Base-by-base conservation (phyloP, 2,329 filamentous ascomycete genomes). In the Hypoxylon sp. region DNA sequence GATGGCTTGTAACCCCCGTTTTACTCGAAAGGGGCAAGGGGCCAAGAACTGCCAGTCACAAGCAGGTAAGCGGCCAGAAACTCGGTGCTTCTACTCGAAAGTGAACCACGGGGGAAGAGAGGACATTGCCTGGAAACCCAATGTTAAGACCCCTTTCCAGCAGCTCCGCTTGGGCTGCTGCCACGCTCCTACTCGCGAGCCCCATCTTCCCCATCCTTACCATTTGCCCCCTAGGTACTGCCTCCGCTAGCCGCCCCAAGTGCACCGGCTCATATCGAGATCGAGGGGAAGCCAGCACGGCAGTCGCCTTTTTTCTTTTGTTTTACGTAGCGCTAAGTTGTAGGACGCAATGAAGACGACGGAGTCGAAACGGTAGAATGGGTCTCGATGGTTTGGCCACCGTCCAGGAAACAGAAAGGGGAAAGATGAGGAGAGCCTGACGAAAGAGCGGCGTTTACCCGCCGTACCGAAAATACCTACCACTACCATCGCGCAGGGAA, bases 221-320 rank as follows among this genome's bases (percentile, higher is more conserved):
- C 65, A 67, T 53, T 46, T 43, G 38, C 17, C 52, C 61, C 63
- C 49, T 69, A n/a, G n/a, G n/a, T n/a, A 57, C 60, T 69, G 51
- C 68, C 63, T 70, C 68, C 68, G 68, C 62, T 71, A 68, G 68
- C 68, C 68, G 65, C 65, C 63, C 57, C 28, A 65, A 61, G 56
- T 63, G 59, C 62, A 69, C 64, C 70, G 72, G 70, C 68, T 74
- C 69, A 74, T 75, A 74, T 75, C 67, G 70, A 70, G 67, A 72
- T 73, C 71, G 66, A 73, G 71, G 71, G 72, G 73, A 67, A 69
- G 68, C 66, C 56, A 69, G 67, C 72, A 72, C 72, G 73, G 72
- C 73, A 75, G 73, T 75, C 73, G 60, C 59, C 57, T 25, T 67
- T 60, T 32, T 36, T 58, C 13, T 46, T 69, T 66, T 62, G 46